A percentile compares a stretch with the other conserved stretches of the same genome.
Evolutionary conservation across 2,329 filamentous ascomycete species (phyloP).

Genomic region (Calonectria naviculata): DNA sequence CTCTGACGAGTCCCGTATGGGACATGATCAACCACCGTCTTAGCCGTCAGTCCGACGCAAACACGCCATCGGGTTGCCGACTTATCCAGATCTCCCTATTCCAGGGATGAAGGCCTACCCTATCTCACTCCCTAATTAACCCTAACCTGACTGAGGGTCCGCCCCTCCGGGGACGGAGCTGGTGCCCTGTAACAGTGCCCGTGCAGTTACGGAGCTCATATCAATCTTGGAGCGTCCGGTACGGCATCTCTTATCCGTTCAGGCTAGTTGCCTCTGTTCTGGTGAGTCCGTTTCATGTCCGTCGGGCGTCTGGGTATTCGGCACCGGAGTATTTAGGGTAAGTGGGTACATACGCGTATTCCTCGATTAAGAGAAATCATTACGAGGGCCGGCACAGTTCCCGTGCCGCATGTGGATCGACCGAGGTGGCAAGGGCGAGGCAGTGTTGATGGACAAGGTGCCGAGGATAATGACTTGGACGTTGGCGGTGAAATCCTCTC

Average conservation of each 20-base stretch:
- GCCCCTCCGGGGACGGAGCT: not conserved
- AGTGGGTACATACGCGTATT: constrained; percentile 1
- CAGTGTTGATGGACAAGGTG: not conserved
- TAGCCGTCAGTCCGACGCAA: constrained; percentile 32
- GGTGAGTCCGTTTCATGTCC: constrained; percentile 18
- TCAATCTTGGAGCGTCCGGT: constrained; percentile 14
- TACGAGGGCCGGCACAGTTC: not conserved
- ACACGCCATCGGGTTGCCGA: constrained; percentile 39
- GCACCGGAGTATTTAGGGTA: not conserved
- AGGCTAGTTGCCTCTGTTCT: not conserved
- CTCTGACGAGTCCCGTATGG: constrained; percentile 20
- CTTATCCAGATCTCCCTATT: constrained; percentile 40
- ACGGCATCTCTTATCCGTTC: constrained; percentile 21
- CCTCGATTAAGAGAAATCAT: not conserved
- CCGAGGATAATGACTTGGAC: not conserved
- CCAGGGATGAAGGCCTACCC: constrained; percentile 22
- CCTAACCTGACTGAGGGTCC: constrained; percentile 13
- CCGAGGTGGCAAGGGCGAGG: not conserved
- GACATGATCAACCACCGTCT: constrained; percentile 16
- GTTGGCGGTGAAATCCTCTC: not conserved
- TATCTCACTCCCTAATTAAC: constrained; percentile 26
- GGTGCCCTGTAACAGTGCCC: constrained; percentile 4
- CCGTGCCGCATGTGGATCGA: not conserved
- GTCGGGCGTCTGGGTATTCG: constrained; percentile 7
- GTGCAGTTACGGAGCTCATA: constrained; percentile 13